Evolutionary conservation across 441 rosid species (phyloP).

Genomic region (Erysimum cheiri): DNA sequence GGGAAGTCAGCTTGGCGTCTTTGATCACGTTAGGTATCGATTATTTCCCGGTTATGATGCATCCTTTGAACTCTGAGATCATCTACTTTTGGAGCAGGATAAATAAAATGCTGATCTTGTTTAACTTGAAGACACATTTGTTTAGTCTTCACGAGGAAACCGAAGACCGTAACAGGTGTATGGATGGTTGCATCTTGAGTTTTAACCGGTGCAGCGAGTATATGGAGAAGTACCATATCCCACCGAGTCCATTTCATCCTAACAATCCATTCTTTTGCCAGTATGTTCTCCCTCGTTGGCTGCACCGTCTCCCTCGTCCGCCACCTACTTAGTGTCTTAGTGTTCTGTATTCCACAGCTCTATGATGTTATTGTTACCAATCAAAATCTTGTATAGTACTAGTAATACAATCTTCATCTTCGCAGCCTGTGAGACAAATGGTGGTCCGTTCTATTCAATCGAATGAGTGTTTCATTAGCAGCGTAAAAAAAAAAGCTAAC

Average conservation of each 20-base stretch:
- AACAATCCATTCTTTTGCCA: constrained; percentile 16
- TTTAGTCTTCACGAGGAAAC: constrained; percentile 11
- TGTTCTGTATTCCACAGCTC: neutral
- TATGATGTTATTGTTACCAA: no score
- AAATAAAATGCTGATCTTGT: neutral
- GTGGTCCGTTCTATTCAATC: no score
- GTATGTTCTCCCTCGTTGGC: constrained; percentile 41
- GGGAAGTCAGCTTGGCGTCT: constrained; percentile 15
- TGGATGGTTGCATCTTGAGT: constrained; percentile 31
- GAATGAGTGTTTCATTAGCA: no score
- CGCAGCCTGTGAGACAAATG: no score
- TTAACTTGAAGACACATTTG: constrained; percentile 29
- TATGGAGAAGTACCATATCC: neutral
- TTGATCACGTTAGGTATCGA: neutral
- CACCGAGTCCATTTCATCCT: neutral
- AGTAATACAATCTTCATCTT: no score
- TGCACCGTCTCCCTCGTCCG: constrained; percentile 28
- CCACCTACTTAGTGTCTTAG: neutral
- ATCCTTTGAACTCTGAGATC: constrained; percentile 33
- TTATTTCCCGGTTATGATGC: constrained; percentile 36
- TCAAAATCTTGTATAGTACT: no score
- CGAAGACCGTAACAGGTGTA: neutral
- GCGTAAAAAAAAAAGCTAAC: no score
- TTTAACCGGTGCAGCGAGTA: constrained; percentile 11
- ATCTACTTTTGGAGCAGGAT: constrained; percentile 33